Evolutionary conservation across 257 asterid genomes (phyloP).

Genomic region (Scutellaria barbata): DNA sequence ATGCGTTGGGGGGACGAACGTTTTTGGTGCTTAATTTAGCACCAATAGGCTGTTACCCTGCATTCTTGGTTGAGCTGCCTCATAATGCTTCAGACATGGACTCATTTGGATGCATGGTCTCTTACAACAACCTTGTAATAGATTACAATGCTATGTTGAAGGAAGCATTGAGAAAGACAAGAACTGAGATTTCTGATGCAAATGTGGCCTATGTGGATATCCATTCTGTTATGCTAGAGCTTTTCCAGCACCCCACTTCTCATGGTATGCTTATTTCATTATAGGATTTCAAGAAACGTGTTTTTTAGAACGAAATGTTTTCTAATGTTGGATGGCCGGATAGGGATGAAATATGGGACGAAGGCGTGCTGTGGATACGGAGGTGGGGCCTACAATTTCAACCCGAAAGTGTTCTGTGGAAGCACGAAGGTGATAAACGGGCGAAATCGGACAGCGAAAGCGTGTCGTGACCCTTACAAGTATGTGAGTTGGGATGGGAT

Average conservation of each 20-base stretch:
- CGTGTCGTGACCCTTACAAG: slow-evolving; percentile 66
- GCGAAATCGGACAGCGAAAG: slow-evolving; percentile 45
- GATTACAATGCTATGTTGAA: slow-evolving; percentile 72
- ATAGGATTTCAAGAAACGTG: not conserved
- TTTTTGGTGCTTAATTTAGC: slow-evolving; percentile 73
- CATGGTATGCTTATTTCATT: slow-evolving; percentile 50
- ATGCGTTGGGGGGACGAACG: slow-evolving; percentile 68
- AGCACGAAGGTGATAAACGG: slow-evolving; percentile 54
- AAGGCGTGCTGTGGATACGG: slow-evolving; percentile 86
- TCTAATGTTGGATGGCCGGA: no score
- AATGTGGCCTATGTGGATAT: slow-evolving; percentile 61
- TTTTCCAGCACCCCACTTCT: slow-evolving; percentile 69
- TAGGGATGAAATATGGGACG: slow-evolving; percentile 71
- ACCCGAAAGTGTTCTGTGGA: slow-evolving; percentile 56
- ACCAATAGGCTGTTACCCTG: slow-evolving; percentile 85
- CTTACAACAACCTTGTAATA: slow-evolving; percentile 65
- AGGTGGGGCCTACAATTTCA: slow-evolving; percentile 66
- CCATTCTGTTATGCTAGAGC: slow-evolving; percentile 64
- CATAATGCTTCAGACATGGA: slow-evolving; percentile 63
- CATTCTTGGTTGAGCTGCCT: slow-evolving; percentile 62
- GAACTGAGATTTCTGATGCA: slow-evolving; percentile 55
- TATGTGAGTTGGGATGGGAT: slow-evolving; percentile 84
- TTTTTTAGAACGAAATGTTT: not conserved
- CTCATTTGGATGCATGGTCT: slow-evolving; percentile 70
- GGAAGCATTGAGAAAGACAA: slow-evolving; percentile 50